phyloP scores from a whole-genome alignment of 208 protist species.

The Trypanosoma mega region DNA sequence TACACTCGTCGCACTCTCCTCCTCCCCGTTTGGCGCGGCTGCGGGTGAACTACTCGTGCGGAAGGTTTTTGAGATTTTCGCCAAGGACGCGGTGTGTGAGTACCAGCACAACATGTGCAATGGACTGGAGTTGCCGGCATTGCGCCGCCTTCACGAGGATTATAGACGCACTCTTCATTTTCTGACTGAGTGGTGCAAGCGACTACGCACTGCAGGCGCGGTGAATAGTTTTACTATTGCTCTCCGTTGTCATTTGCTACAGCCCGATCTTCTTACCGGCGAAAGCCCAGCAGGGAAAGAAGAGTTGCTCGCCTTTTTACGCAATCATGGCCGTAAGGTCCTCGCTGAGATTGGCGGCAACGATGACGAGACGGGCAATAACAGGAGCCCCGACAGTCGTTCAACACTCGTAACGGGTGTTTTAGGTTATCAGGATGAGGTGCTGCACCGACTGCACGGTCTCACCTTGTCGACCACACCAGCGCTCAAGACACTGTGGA shows the following conservation, averaged over 20 bases:
- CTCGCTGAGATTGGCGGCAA: constrained; percentile 18
- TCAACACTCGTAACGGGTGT: constrained; percentile 11
- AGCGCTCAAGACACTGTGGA: constrained; percentile 64
- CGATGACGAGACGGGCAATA: background rate
- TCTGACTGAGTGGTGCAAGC: constrained; percentile 54
- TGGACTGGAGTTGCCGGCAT: constrained; percentile 26
- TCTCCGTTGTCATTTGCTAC: constrained; percentile 60
- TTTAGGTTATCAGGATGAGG: constrained; percentile 24
- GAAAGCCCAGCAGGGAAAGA: constrained; percentile 46
- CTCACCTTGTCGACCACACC: constrained; percentile 57
- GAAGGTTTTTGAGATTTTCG: constrained; percentile 28
- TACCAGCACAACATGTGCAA: constrained; percentile 22
- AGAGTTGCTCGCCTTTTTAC: constrained; percentile 52
- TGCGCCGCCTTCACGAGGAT: constrained; percentile 35
- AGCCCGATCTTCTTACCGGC: constrained; percentile 61
- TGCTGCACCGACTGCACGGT: constrained; percentile 58
- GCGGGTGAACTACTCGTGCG: constrained; percentile 24
- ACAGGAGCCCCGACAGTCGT: too few relatives aligned
- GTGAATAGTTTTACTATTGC: constrained; percentile 39
- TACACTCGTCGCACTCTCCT: constrained; percentile 28
- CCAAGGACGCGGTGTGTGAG: constrained; percentile 8
- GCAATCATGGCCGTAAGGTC: constrained; percentile 32
- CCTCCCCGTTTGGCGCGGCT: constrained; percentile 15
- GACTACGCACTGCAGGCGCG: constrained; percentile 29
- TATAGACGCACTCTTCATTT: constrained; percentile 30